A percentile compares a stretch with the other conserved stretches of the same genome.
Conservation (phyloP, 2,329 filamentous ascomycete genomes). For the Diaporthe australafricana region DNA sequence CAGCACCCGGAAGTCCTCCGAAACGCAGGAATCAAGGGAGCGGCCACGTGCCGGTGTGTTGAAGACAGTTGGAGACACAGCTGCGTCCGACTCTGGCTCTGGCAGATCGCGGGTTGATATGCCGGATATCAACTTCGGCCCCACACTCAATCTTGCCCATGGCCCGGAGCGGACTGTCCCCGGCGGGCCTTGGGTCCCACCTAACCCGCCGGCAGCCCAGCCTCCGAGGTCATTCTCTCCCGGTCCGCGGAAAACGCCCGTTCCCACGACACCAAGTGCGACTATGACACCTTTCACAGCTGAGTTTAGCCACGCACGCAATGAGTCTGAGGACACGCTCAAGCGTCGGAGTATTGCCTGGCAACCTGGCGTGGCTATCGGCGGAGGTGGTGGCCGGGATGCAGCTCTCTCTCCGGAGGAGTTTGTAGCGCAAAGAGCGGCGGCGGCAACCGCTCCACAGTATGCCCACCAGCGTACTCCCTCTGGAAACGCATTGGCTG, state of each 20-base stretch:
- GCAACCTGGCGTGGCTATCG: conserved; percentile 76
- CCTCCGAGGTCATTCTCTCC: conserved; percentile 49
- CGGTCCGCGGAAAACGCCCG: conserved; percentile 39
- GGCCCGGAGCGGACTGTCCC: conserved; percentile 25
- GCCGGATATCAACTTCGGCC: conserved; percentile 86
- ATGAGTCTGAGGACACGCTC: conserved; percentile 63
- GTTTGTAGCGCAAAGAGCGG: conserved; percentile 83
- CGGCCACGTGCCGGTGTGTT: conserved; percentile 82
- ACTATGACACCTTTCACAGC: conserved; percentile 38
- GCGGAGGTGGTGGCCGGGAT: conserved; percentile 60
- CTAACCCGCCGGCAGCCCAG: conserved; percentile 40
- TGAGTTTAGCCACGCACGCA: conserved; percentile 54
- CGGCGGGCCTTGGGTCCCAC: conserved; percentile 37
- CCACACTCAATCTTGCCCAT: conserved; percentile 70
- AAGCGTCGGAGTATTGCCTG: conserved; percentile 76
- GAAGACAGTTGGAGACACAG: conserved; percentile 76
- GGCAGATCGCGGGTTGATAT: conserved; percentile 60
- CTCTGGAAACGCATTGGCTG: conserved; percentile 62
- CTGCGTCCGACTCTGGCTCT: conserved; percentile 38
- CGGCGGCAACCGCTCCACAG: conserved; percentile 64
- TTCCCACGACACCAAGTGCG: conserved; percentile 38
- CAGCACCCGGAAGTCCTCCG: conserved; percentile 71
- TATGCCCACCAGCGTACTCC: conserved; percentile 71
- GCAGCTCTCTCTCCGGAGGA: conserved; percentile 78
- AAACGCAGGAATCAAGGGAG: conserved; percentile 65